Evolutionary conservation across 1,284 basidiomycete genomes (phyloP).

Genomic region (Tylopilus sp.): DNA sequence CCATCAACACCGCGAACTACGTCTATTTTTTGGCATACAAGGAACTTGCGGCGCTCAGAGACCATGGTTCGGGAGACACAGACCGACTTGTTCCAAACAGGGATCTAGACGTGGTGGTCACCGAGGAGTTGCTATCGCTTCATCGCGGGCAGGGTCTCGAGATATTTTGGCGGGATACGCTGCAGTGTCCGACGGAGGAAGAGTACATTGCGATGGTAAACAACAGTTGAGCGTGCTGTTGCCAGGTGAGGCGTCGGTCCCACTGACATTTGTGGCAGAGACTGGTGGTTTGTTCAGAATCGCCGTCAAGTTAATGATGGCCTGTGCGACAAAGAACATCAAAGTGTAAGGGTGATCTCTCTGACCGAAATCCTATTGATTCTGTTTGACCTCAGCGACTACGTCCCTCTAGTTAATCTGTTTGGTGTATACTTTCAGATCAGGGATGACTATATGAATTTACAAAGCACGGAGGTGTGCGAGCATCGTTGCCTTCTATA

Average conservation of each 20-base stretch:
- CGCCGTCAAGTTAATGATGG: conserved; percentile 96
- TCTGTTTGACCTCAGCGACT: conserved; percentile 55
- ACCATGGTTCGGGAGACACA: conserved; percentile 16
- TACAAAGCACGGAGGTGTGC: conserved; percentile 86
- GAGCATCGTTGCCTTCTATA: conserved; percentile 4
- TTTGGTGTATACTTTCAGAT: conserved; percentile 97
- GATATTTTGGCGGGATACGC: conserved; percentile 89
- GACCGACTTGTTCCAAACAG: conserved; percentile 35
- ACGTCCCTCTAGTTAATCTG: conserved; percentile 89
- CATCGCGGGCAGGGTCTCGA: conserved; percentile 97
- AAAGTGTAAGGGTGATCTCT: conserved; percentile 49
- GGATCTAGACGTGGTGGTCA: conserved; percentile 68
- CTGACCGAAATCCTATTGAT: neutral
- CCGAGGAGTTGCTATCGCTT: conserved; percentile 86
- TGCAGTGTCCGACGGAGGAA: conserved; percentile 91
- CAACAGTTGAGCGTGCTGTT: conserved; percentile 64
- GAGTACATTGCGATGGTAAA: conserved; percentile 97
- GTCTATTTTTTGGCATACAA: conserved; percentile 91
- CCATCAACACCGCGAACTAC: conserved; percentile 97
- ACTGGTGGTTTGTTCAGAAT: conserved; percentile 94
- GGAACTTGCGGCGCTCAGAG: conserved; percentile 65
- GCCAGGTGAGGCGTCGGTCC: neutral
- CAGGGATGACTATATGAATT: conserved; percentile 95
- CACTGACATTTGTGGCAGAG: conserved; percentile 49
- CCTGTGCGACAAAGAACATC: conserved; percentile 62